These are phyloP conservation scores for Leucosporidium scottii DNA, from an alignment of 768 basidiomycete genomes.

Conservation along the genomic window DNA sequence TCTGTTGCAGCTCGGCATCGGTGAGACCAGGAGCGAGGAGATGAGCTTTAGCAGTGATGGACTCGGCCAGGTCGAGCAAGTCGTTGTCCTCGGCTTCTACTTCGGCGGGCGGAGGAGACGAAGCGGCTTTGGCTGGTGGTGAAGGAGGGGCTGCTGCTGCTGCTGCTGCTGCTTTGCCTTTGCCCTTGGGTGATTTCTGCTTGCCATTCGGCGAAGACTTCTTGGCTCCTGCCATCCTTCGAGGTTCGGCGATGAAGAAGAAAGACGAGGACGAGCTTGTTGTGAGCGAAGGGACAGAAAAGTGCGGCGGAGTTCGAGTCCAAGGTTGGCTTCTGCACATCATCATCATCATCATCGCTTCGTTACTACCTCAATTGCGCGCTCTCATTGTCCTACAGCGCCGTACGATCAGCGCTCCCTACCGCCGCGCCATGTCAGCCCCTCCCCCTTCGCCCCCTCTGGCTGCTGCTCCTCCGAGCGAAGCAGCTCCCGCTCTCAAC, in stretches of 20 bases:
- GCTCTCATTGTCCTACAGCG: too few species aligned
- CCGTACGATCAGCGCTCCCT: too few species aligned
- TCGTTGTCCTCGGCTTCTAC: conserved; percentile 7
- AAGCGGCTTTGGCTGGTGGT: not conserved
- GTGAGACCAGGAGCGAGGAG: conserved; percentile 34
- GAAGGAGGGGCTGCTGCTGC: not conserved
- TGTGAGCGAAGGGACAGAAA: not conserved
- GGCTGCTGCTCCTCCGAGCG: too few species aligned
- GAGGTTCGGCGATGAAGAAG: not conserved
- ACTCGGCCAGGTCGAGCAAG: conserved; percentile 18
- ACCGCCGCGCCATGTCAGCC: too few species aligned
- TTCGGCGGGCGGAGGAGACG: not conserved
- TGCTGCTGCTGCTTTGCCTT: conserved; percentile 19
- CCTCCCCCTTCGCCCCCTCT: too few species aligned
- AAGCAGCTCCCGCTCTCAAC: not conserved
- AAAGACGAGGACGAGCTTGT: not conserved
- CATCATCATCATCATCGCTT: too few species aligned
- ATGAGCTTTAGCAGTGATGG: conserved; percentile 36
- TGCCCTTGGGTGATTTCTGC: conserved; percentile 7
- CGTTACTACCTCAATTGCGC: too few species aligned
- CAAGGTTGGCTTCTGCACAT: too few species aligned
- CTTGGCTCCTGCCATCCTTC: not conserved
- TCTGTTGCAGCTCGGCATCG: conserved; percentile 35
- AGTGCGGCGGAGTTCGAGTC: too few species aligned
- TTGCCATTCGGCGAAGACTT: not conserved